These are phyloP conservation scores for Entomortierella parvispora DNA, from an alignment of 192 early-diverging fungal species.

Conservation along the genomic window DNA sequence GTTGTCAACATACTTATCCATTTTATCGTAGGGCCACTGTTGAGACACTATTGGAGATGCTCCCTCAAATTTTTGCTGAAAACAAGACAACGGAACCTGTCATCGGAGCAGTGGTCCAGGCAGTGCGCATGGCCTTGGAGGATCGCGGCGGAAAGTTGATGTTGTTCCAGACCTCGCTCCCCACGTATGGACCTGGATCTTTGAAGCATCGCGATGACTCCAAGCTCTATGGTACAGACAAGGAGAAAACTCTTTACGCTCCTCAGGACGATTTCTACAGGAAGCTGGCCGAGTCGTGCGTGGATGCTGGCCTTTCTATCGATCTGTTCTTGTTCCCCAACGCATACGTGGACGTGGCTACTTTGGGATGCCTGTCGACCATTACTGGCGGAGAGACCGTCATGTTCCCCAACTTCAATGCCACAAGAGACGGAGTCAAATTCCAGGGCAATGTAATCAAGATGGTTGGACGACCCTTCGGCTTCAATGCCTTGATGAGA, in stretches of 20 bases:
- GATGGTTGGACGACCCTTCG: slow-evolving; percentile 80
- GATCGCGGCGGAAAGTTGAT: slow-evolving; percentile 87
- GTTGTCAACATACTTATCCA: neutral
- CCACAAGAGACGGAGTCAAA: slow-evolving; percentile 71
- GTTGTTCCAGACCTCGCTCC: slow-evolving; percentile 90
- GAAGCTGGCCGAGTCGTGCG: slow-evolving; percentile 84
- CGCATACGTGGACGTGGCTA: slow-evolving; percentile 91
- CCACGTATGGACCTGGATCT: slow-evolving; percentile 87
- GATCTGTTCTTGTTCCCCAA: slow-evolving; percentile 93
- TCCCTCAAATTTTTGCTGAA: slow-evolving; percentile 85
- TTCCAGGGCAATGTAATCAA: slow-evolving; percentile 80
- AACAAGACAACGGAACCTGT: slow-evolving; percentile 80
- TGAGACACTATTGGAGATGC: slow-evolving; percentile 79
- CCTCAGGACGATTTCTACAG: slow-evolving; percentile 91
- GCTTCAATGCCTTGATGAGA: slow-evolving; percentile 87
- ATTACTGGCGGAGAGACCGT: slow-evolving; percentile 91
- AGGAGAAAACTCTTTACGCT: slow-evolving; percentile 87
- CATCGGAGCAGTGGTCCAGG: slow-evolving; percentile 85
- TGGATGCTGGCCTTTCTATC: slow-evolving; percentile 83
- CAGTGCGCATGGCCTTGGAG: slow-evolving; percentile 78
- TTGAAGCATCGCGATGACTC: slow-evolving; percentile 89
- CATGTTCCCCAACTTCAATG: slow-evolving; percentile 86
- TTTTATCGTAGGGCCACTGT: slow-evolving; percentile 69
- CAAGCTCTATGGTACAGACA: slow-evolving; percentile 91
- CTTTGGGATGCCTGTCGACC: slow-evolving; percentile 78